Base-by-base conservation (phyloP, 805 yeast genomes). In the Yarrowia sp. region DNA sequence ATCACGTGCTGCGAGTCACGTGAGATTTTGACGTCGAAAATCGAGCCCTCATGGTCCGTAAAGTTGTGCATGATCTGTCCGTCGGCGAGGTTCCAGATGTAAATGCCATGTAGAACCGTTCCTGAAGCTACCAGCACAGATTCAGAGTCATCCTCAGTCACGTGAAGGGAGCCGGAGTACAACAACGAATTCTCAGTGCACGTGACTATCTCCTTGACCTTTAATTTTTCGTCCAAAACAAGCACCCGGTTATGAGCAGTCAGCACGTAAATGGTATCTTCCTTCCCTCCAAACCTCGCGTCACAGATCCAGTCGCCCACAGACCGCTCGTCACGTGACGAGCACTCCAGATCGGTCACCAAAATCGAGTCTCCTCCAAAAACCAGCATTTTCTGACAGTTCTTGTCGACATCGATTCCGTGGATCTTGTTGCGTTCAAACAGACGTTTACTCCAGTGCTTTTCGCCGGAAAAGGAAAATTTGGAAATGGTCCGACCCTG, bases 61-160 rank as follows among this genome's bases (percentile, higher is more conserved):
- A 94, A 80, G 45, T 83, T 83, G 72, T 87, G 86, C 2, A 86
- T 32, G 9, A 89, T 79, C 40, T 79, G 53, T 7, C 79, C 75
- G 42, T 78, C 77, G 5, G 12, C 2, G 3, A 78, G 72, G 46
- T 77, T 76, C 98, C 98, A 94, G 1, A 92, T 80, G 3, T 90
- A 79, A 1, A 91, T 87, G 14, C 98, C 97, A 59, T 89, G 88
- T 88, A 93, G 87, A 2, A 94, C 98, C 0, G 99, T 94, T 32
- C 99, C 99, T 0, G 97, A 93, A 36, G 92, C 92, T 14, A 92
- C 82, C 5, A 84, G 75, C 0, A 88, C 84, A 79, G 63, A 59
- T 9, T 67, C 81, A 12, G 77, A 75, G 53, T 14, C 16, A 2
- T 22, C n/a, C 0, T 8, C 2, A 2, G 77, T 69, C 16, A 84